Conservation (phyloP, 495 filamentous ascomycete genomes). For the Hypoxylon fragiforme region DNA sequence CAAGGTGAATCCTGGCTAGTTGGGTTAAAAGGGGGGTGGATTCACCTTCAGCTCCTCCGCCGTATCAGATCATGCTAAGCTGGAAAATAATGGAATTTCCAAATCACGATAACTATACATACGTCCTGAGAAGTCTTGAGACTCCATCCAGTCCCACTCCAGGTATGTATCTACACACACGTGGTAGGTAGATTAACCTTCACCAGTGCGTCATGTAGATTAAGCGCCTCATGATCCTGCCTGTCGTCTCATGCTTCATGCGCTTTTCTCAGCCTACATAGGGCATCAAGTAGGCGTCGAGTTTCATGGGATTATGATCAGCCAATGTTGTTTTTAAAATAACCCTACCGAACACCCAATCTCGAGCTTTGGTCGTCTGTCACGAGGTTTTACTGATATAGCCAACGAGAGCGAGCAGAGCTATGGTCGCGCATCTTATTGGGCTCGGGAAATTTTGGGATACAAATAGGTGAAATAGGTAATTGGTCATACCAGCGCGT, state of each 20-base stretch:
- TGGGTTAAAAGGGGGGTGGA: neutral
- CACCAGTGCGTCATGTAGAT: slow-evolving; percentile 8
- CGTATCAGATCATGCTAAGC: neutral
- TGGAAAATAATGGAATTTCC: too few relatives aligned
- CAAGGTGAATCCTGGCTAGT: slow-evolving; percentile 11
- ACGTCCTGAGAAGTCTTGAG: neutral
- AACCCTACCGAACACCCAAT: slow-evolving; percentile 8
- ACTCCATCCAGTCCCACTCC: too few relatives aligned
- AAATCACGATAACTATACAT: too few relatives aligned
- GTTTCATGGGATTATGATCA: slow-evolving; percentile 8
- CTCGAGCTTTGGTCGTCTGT: neutral
- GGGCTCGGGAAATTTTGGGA: neutral
- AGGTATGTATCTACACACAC: too few relatives aligned
- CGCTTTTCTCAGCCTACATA: neutral
- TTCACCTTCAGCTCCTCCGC: neutral
- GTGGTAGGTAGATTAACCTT: slow-evolving; percentile 13
- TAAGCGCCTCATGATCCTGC: slow-evolving; percentile 11
- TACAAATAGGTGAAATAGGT: slow-evolving; percentile 5
- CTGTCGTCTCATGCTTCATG: neutral
- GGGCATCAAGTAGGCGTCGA: neutral
- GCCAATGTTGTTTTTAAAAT: slow-evolving; percentile 3
- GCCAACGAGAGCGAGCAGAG: slow-evolving; percentile 12
- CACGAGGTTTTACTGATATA: neutral
- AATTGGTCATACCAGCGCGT: neutral
- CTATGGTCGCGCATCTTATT: slow-evolving; percentile 4